phyloP scores from a whole-genome alignment of 75 land plant genomes.

The Azolla pinnata region DNA sequence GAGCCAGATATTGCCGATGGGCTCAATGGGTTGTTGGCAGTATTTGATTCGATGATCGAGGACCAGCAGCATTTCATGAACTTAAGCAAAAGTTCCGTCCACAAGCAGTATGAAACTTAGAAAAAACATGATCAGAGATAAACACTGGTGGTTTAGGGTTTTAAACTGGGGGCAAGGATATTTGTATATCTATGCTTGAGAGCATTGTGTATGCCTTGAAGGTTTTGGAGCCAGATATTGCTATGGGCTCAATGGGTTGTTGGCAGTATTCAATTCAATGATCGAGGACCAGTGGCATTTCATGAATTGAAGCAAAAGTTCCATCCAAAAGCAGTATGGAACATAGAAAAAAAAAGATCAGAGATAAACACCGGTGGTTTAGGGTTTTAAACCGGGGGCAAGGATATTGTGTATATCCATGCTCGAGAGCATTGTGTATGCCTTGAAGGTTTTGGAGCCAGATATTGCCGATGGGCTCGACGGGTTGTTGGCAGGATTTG shows the following conservation, averaged over 20 bases:
- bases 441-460: constrained; percentile 57
- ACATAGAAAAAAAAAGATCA: too few relatives aligned
- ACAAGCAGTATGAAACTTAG: too few relatives aligned
- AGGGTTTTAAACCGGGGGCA: too few relatives aligned
- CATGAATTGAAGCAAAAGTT: too few relatives aligned
- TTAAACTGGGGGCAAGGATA: too few relatives aligned
- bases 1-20: constrained; percentile 45
- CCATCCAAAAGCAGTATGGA: too few relatives aligned
- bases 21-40: constrained; percentile 57
- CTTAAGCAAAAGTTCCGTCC: too few relatives aligned
- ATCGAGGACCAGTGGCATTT: constrained; percentile 68
- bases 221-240: constrained; percentile 41
- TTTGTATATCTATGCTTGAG: constrained; percentile 83
- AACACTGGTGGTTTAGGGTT: too few relatives aligned
- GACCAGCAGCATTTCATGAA: too few relatives aligned
- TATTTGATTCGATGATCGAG: constrained; percentile 74
- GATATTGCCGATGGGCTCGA: constrained; percentile 45
- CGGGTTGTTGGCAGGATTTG: constrained; percentile 60
- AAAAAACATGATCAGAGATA: too few relatives aligned
- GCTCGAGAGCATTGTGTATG: constrained; percentile 81
- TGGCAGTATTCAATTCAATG: constrained; percentile 83
- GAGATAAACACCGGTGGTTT: too few relatives aligned
- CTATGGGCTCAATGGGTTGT: constrained; percentile 49
- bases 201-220: constrained; percentile 77
- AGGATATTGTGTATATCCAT: constrained; percentile 87